Conservation (phyloP, 371 early-diverging fungal genomes). For the Umbelopsis sp. region DNA sequence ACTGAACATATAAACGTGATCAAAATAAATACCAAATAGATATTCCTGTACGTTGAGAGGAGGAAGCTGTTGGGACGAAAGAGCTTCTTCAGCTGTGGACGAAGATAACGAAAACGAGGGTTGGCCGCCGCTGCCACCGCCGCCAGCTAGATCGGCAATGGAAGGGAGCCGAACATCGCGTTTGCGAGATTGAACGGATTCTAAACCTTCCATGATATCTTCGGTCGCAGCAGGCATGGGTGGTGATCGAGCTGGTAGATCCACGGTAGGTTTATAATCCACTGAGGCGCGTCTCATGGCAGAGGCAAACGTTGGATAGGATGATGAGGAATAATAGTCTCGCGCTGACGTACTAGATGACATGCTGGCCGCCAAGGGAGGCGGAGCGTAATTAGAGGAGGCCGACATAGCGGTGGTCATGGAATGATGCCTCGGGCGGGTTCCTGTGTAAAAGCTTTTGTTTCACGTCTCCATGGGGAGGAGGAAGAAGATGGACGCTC, state of each 20-base stretch:
- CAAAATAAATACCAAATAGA: conserved; percentile 22
- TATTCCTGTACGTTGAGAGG: conserved; percentile 33
- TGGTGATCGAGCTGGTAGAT: conserved; percentile 16
- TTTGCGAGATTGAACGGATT: conserved; percentile 6
- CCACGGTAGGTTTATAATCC: conserved; percentile 1
- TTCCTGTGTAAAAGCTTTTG: conserved; percentile 1
- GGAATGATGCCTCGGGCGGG: conserved; percentile 3
- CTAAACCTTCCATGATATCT: conserved; percentile 13
- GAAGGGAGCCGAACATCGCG: conserved; percentile 39
- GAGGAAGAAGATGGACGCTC: conserved; percentile 12
- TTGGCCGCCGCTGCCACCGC: neutral
- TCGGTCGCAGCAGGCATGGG: conserved; percentile 2
- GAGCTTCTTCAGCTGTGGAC: conserved; percentile 9
- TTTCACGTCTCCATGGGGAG: conserved; percentile 10
- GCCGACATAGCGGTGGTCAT: conserved; percentile 18
- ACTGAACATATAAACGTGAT: conserved; percentile 20
- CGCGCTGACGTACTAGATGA: conserved; percentile 9
- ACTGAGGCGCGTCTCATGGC: neutral
- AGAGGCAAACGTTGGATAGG: neutral
- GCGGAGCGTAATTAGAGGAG: neutral
- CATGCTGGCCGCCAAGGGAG: conserved; percentile 10
- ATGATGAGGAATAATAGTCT: conserved; percentile 2
- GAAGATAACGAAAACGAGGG: conserved; percentile 23
- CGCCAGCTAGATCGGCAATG: conserved; percentile 38
- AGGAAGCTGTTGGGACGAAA: conserved; percentile 29